Evolutionary conservation across 2,329 filamentous ascomycete species (phyloP), one percentile per base, ranked within the genome.

Genomic region (Colletotrichum endophyticum): DNA sequence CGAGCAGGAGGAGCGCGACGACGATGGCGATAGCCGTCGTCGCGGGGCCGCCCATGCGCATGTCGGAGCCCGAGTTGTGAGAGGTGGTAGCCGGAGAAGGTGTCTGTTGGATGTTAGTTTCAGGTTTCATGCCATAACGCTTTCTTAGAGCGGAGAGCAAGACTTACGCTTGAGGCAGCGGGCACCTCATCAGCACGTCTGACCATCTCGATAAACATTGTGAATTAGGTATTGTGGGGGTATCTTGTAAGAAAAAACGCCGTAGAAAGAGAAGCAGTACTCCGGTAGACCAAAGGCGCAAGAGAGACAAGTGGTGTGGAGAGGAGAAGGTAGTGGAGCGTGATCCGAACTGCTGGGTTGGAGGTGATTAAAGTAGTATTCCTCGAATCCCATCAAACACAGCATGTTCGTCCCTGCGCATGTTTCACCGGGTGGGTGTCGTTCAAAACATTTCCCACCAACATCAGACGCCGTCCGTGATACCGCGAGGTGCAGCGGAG

Each of bases 91-190:
- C 22, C 3, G 66, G 22, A 6, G 66, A n/a, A 16, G 66, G 8
- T 13, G 28, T 56, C 71, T 73, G 6, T 8, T 0, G 7, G 8
- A 2, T 15, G 22, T 73, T 2, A 70, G 8, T 13, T 11, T 30
- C 13, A 6, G 0, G 19, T 3, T 12, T 7, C 19, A 6, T 12
- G 3, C 3, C 8, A 2, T 12, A 3, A 1, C 1, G 9, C 39
- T 49, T 49, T 39, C 39, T 6, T 0, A n/a, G 39, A 2, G 8
- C 2, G 11, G 3, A 12, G 44, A 49, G 3, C 2, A 49, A 7
- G n/a, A 25, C 56, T 12, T 30, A 73, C 71, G 25, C 13, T 56
- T 16, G 63, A 25, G 11, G 27, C 53, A 25, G 70, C 63, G 15
- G 34, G n/a, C 6, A 15, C 19, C 30, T 32, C 19, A n/a, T 49